Evolutionary conservation across 441 rosid species (phyloP).

Genomic region (Gossypium lobatum): DNA sequence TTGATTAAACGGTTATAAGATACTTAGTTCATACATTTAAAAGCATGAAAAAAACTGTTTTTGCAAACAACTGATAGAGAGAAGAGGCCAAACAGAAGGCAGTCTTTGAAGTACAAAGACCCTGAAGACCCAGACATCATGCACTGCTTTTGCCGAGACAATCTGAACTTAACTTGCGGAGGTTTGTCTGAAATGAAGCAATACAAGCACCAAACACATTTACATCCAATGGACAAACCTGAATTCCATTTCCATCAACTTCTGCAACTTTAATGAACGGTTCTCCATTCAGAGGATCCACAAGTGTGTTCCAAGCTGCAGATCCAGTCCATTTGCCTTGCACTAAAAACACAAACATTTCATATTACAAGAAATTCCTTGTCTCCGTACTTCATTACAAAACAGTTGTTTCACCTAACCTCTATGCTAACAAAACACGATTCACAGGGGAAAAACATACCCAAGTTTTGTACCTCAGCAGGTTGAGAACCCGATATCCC

Average conservation of each 20-base stretch:
- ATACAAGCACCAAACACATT: background rate
- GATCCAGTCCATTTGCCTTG: conserved; percentile 89
- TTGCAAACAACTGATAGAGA: background rate
- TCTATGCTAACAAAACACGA: background rate
- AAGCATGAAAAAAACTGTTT: background rate
- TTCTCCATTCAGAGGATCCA: conserved; percentile 96
- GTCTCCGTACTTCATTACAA: background rate
- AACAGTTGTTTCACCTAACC: background rate
- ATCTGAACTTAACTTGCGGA: background rate
- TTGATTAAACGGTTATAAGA: conserved; percentile 16
- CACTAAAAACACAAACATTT: conserved; percentile 37
- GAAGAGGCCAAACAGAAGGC: background rate
- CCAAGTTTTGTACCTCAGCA: conserved; percentile 80
- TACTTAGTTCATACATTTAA: background rate
- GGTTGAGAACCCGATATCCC: conserved; percentile 79
- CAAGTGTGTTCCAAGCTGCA: conserved; percentile 46
- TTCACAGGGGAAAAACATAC: conserved; percentile 27
- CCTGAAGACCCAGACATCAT: background rate
- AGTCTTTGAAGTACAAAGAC: background rate
- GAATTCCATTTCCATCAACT: conserved; percentile 63
- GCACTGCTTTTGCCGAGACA: background rate
- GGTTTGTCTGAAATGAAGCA: background rate
- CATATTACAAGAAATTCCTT: conserved; percentile 12
- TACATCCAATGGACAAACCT: conserved; percentile 34
- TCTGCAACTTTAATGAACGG: conserved; percentile 83